These are phyloP conservation scores for Citrus sp. DNA, from an alignment of 345 rosid species.

Conservation along the genomic window DNA sequence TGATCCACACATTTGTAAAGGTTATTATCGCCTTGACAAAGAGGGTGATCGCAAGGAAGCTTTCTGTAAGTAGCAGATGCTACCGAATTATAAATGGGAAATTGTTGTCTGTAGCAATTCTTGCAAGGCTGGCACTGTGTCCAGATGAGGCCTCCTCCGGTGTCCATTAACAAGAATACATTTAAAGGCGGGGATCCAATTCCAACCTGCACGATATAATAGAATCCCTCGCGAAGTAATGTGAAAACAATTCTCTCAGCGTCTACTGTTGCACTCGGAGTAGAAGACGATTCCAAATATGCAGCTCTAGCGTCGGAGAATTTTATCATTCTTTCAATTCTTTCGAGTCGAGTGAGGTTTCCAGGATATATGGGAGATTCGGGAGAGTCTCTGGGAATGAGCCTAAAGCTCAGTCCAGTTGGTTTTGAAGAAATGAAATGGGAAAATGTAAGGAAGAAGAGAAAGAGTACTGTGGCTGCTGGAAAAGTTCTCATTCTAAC, in stretches of 20 bases:
- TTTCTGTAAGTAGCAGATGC: conserved; percentile 5
- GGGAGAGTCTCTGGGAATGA: not conserved
- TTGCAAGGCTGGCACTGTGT: conserved; percentile 26
- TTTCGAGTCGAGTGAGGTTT: not conserved
- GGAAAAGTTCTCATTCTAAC: not conserved
- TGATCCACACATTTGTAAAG: conserved; percentile 6
- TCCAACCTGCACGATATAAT: too few relatives aligned
- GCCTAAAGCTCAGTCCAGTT: not conserved
- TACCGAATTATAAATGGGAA: conserved; percentile 6
- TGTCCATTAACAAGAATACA: not conserved
- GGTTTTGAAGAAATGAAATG: not conserved
- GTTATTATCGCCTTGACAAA: not conserved
- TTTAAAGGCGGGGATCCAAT: too few relatives aligned
- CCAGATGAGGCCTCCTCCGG: conserved; percentile 16
- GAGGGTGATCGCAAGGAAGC: conserved; percentile 14
- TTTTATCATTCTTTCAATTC: not conserved
- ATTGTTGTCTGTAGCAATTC: conserved; percentile 6
- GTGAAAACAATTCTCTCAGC: too few relatives aligned
- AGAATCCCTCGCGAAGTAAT: too few relatives aligned
- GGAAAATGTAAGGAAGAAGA: not conserved
- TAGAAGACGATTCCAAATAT: not conserved
- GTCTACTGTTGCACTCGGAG: too few relatives aligned
- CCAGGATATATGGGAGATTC: not conserved
- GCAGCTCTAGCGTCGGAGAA: not conserved
- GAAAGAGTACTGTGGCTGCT: not conserved